These are phyloP conservation scores for Marchantia polymorpha DNA, from an alignment of 225 moss, liverwort and hornwort genomes.

Conservation along the genomic window DNA sequence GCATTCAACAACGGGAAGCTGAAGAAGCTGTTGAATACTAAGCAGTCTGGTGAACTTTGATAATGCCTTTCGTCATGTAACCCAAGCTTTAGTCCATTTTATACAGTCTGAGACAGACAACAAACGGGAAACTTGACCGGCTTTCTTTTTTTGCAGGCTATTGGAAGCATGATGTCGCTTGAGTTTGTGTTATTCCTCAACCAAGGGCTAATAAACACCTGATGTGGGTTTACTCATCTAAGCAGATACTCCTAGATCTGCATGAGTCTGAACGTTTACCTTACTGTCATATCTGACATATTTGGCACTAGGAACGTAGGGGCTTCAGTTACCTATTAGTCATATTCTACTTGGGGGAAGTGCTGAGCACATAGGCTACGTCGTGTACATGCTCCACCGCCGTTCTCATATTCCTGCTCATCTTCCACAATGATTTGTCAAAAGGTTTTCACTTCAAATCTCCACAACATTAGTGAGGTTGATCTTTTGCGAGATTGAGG, in stretches of 20 bases:
- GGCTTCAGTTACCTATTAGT: too few relatives aligned
- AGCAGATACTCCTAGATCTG: background rate
- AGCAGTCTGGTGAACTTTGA: slow-evolving; percentile 48
- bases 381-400: too few relatives aligned
- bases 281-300: too few relatives aligned
- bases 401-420: too few relatives aligned
- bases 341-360: too few relatives aligned
- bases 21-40: slow-evolving; percentile 54
- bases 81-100: slow-evolving; percentile 24
- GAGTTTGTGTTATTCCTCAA: slow-evolving; percentile 16
- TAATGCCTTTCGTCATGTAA: slow-evolving; percentile 18
- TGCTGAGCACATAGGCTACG: too few relatives aligned
- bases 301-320: too few relatives aligned
- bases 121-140: slow-evolving; percentile 26
- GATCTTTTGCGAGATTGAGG: too few relatives aligned
- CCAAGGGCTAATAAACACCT: slow-evolving; percentile 23
- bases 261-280: background rate
- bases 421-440: too few relatives aligned
- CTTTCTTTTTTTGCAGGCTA: slow-evolving; percentile 44
- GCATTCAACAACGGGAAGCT: slow-evolving; percentile 67
- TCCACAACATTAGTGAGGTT: too few relatives aligned
- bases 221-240: background rate
- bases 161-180: slow-evolving; percentile 40
- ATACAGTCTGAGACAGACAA: slow-evolving; percentile 11
- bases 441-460: too few relatives aligned